Evolutionary conservation across 345 rosid species (phyloP).

Genomic region (Rhodomyrtus tomentosa): DNA sequence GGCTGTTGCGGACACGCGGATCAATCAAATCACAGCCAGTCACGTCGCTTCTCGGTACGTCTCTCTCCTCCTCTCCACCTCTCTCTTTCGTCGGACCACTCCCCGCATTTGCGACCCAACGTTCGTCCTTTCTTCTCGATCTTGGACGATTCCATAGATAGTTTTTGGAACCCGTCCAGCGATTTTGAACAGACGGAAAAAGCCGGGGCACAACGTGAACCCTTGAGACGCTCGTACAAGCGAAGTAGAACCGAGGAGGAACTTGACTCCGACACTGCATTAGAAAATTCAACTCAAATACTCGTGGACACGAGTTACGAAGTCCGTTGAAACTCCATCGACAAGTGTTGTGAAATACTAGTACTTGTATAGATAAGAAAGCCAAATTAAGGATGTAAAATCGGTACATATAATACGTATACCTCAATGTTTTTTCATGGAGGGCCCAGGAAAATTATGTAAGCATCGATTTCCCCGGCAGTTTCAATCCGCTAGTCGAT

Average conservation of each 20-base stretch:
- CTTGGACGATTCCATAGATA: neutral
- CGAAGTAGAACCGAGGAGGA: neutral
- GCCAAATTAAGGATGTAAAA: neutral
- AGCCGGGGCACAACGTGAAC: neutral
- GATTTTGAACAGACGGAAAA: neutral
- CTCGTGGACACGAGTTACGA: no score
- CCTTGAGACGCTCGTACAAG: neutral
- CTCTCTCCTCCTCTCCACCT: neutral
- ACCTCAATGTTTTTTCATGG: neutral
- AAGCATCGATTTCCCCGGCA: neutral
- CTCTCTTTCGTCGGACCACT: neutral
- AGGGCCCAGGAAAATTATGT: neutral
- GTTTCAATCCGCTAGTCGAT: neutral
- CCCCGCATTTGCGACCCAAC: neutral
- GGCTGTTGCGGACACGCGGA: no score
- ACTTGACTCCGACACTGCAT: rapidly evolving
- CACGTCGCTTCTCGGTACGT: no score
- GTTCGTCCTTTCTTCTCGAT: neutral
- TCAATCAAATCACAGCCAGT: no score
- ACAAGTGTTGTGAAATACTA: neutral
- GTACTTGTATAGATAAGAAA: neutral
- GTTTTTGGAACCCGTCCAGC: neutral
- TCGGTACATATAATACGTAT: no score
- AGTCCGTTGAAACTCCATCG: neutral
- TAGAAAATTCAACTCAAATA: no score